phyloP scores from a whole-genome alignment of 2,329 filamentous ascomycete genomes.

The Penicillium sp. region DNA sequence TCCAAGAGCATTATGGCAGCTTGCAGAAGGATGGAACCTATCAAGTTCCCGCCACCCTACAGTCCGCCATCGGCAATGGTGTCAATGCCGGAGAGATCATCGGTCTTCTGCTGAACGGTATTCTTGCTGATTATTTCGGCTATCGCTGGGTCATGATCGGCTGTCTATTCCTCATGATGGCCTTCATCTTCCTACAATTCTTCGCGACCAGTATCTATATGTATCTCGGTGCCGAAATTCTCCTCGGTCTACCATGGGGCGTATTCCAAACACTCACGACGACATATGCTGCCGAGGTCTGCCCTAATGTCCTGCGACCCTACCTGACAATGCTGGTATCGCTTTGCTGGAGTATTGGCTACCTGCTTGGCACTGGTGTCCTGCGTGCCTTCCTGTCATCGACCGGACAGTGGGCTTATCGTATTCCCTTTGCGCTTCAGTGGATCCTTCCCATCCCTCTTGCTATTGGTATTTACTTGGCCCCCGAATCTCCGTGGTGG shows the following conservation, averaged over 20 bases:
- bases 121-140: conserved; percentile 40
- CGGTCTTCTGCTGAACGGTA: conserved; percentile 35
- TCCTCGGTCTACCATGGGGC: conserved; percentile 49
- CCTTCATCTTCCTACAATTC: conserved; percentile 56
- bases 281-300: conserved; percentile 29
- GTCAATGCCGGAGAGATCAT: conserved; percentile 35
- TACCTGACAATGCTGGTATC: conserved; percentile 43
- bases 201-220: conserved; percentile 55
- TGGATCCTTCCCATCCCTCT: conserved; percentile 27
- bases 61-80: conserved; percentile 37
- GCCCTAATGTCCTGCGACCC: conserved; percentile 26
- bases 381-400: conserved; percentile 37
- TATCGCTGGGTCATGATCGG: conserved; percentile 53
- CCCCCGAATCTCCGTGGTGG: conserved; percentile 30
- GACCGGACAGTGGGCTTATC: conserved; percentile 41
- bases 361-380: conserved; percentile 24
- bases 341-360: conserved; percentile 41
- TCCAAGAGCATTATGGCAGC: conserved; percentile 30
- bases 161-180: conserved; percentile 48
- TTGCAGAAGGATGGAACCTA: conserved; percentile 25
- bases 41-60: conserved; percentile 36
- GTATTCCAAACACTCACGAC: conserved; percentile 32
- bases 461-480: conserved; percentile 24
- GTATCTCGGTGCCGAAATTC: conserved; percentile 52
- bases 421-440: conserved; percentile 39